These are phyloP conservation scores for Chrysoporthe austroafricana DNA, from an alignment of 2,329 filamentous ascomycete genomes.

Conservation along the genomic window DNA sequence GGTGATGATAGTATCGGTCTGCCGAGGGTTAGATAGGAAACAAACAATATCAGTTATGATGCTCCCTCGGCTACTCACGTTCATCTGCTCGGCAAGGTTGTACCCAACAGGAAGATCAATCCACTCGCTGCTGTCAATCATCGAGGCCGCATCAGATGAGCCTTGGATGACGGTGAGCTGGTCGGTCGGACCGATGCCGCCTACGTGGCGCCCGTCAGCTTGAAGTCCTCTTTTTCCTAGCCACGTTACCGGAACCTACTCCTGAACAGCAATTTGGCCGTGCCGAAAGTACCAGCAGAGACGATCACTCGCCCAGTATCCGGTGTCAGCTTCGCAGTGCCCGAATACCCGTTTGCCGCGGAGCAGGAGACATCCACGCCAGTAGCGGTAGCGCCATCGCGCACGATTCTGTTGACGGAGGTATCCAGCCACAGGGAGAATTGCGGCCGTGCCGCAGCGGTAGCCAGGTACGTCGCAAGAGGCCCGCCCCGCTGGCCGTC, in stretches of 20 bases:
- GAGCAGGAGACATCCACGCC: conserved; percentile 69
- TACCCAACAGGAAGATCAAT: conserved; percentile 63
- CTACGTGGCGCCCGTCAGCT: conserved; percentile 32
- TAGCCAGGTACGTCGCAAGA: conserved; percentile 71
- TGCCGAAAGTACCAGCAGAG: conserved; percentile 71
- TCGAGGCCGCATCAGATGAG: conserved; percentile 54
- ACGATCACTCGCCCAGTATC: conserved; percentile 68
- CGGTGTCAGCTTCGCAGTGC: conserved; percentile 63
- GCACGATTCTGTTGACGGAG: conserved; percentile 68
- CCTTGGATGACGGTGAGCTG: conserved; percentile 57
- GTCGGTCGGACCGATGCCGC: conserved; percentile 66
- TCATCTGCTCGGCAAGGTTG: conserved; percentile 59
- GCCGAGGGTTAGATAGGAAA: conserved; percentile 6
- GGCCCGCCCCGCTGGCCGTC: conserved; percentile 71
- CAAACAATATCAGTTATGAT: background rate
- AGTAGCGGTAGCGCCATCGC: conserved; percentile 63
- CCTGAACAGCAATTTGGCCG: conserved; percentile 69
- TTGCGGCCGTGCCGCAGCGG: conserved; percentile 61
- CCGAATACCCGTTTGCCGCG: conserved; percentile 56
- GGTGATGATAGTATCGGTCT: conserved; percentile 52
- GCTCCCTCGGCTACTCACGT: conserved; percentile 35
- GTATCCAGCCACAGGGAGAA: conserved; percentile 71
- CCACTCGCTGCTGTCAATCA: conserved; percentile 57
- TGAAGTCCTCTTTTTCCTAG: conserved; percentile 14
- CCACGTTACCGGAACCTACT: conserved; percentile 41